Conservation (phyloP, 2,329 filamentous ascomycete species). For the Aspergillus awamori region DNA sequence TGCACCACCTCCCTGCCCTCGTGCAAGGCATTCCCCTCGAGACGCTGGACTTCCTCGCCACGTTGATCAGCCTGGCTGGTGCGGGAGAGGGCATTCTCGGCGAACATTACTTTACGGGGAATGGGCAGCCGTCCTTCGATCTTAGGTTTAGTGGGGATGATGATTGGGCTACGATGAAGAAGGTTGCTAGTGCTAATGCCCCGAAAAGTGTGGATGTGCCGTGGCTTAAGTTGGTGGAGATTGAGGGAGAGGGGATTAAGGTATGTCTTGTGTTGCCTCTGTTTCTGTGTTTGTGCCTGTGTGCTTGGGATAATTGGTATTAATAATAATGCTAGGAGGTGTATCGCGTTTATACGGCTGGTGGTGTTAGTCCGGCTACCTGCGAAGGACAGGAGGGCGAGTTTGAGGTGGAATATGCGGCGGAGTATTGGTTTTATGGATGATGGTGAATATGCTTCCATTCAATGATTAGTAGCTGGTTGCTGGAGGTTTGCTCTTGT, state of each 20-base stretch:
- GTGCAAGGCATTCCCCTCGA: conserved; percentile 27
- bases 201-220: conserved; percentile 31
- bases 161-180: conserved; percentile 32
- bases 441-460: conserved; percentile 20
- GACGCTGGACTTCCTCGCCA: conserved; percentile 31
- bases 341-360: conserved; percentile 45
- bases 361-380: conserved; percentile 37
- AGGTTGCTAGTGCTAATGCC: conserved; percentile 33
- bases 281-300: too few species aligned
- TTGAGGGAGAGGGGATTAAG: conserved; percentile 32
- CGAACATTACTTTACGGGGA: conserved; percentile 39
- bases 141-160: conserved; percentile 27
- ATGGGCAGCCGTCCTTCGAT: conserved; percentile 37
- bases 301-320: not conserved
- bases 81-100: conserved; percentile 36
- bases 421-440: conserved; percentile 50
- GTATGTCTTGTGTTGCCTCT: conserved; percentile 24
- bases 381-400: conserved; percentile 36
- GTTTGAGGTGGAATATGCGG: conserved; percentile 43
- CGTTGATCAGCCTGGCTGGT: conserved; percentile 20
- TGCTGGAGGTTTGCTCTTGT: not conserved
- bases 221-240: conserved; percentile 38
- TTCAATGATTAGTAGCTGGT: too few species aligned
- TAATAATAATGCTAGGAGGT: conserved; percentile 36
- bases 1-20: conserved; percentile 32